Conservation (phyloP, 495 filamentous ascomycete species). For the Aspergillus avenaceus region DNA sequence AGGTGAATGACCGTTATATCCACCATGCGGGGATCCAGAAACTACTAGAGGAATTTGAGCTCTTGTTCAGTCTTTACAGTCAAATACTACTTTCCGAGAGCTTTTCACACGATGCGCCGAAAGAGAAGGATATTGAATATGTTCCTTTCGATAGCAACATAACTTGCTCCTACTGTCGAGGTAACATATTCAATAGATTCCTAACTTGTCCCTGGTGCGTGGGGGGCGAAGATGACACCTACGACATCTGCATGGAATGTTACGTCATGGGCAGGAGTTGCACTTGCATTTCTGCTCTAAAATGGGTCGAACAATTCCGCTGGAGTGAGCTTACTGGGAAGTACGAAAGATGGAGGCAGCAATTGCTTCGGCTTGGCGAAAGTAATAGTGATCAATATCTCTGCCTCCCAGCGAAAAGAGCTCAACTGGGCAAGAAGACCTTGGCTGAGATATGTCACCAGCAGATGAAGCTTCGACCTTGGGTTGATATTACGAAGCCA, state of each 20-base stretch:
- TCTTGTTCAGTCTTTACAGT: conserved; percentile 71
- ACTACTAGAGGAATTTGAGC: conserved; percentile 71
- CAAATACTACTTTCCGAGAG: conserved; percentile 78
- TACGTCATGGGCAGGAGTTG: conserved; percentile 93
- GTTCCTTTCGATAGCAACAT: conserved; percentile 80
- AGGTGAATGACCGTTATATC: conserved; percentile 32
- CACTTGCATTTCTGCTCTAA: conserved; percentile 73
- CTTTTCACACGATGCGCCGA: conserved; percentile 58
- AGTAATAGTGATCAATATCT: conserved; percentile 55
- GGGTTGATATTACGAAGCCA: conserved; percentile 52
- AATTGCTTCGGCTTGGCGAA: conserved; percentile 65
- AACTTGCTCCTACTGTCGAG: conserved; percentile 91
- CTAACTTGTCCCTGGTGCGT: conserved; percentile 82
- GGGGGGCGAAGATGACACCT: conserved; percentile 65
- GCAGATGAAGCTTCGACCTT: conserved; percentile 70
- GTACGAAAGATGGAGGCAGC: conserved; percentile 75
- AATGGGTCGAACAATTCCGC: conserved; percentile 88
- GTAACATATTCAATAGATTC: conserved; percentile 97
- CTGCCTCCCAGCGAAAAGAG: conserved; percentile 59
- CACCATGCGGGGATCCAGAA: conserved; percentile 55
- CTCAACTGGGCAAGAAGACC: conserved; percentile 62
- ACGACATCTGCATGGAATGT: conserved; percentile 97
- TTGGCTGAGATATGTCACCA: conserved; percentile 88
- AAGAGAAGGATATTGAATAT: conserved; percentile 64
- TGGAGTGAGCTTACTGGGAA: conserved; percentile 75